Evolutionary conservation across 202 grass and related monocot genomes (phyloP).

Genomic region (Miscanthus sacchariflorus): DNA sequence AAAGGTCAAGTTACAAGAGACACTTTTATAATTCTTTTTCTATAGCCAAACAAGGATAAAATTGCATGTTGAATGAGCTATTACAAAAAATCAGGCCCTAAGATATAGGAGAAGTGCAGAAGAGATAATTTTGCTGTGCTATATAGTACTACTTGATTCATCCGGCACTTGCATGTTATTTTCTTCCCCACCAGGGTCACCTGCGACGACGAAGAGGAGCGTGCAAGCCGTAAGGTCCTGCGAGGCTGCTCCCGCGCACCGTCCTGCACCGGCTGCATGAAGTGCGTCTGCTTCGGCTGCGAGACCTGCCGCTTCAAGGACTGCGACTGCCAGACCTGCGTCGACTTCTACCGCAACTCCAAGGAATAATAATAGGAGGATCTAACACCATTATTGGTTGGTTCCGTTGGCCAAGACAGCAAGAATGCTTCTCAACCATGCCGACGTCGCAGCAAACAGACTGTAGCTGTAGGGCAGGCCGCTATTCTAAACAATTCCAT

Average conservation of each 20-base stretch:
- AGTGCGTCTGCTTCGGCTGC: constrained; percentile 96
- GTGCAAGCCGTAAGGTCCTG: constrained; percentile 86
- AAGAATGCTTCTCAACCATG: not conserved
- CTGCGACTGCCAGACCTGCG: constrained; percentile 90
- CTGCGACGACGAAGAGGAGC: constrained; percentile 91
- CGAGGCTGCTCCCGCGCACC: constrained; percentile 75
- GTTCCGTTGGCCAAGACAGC: constrained; percentile 39
- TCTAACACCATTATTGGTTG: constrained; percentile 32
- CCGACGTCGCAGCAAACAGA: no score
- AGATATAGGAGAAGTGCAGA: no score
- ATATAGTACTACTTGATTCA: not conserved
- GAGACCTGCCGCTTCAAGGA: constrained; percentile 87
- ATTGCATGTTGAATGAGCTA: no score
- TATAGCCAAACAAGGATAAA: no score
- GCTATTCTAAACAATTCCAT: constrained; percentile 23
- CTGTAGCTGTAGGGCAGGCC: not conserved
- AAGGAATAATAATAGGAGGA: constrained; percentile 34
- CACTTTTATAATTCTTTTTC: no score
- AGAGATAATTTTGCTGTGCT: no score
- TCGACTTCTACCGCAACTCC: constrained; percentile 84
- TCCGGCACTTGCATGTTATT: not conserved
- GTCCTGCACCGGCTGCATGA: constrained; percentile 82
- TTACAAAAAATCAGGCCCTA: no score
- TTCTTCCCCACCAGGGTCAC: constrained; percentile 46
- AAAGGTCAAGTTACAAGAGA: no score